These are phyloP conservation scores for Cryptococcus amylolentus DNA, from an alignment of 1,284 basidiomycete genomes.

Conservation along the genomic window DNA sequence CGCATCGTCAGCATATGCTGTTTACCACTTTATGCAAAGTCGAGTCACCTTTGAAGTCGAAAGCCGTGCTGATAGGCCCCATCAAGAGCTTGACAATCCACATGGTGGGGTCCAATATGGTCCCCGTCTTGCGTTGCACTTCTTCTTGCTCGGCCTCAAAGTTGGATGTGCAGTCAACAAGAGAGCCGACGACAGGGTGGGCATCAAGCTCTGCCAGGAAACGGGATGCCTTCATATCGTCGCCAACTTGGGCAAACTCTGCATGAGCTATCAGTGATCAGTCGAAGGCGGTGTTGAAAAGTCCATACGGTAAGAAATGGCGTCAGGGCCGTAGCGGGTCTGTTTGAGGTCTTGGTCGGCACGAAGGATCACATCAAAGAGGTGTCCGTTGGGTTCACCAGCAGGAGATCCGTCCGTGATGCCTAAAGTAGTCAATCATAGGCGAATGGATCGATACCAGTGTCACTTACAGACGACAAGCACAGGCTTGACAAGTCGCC, in stretches of 20 bases:
- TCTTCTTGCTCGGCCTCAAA: constrained; percentile 50
- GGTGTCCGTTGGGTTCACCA: constrained; percentile 48
- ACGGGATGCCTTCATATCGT: constrained; percentile 44
- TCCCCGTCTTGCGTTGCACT: constrained; percentile 44
- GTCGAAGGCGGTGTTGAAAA: background rate
- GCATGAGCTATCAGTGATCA: background rate
- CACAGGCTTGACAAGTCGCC: constrained; percentile 51
- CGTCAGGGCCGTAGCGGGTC: constrained; percentile 50
- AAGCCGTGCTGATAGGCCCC: constrained; percentile 25
- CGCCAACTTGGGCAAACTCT: constrained; percentile 51
- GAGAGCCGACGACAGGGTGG: constrained; percentile 48
- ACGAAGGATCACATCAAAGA: constrained; percentile 47
- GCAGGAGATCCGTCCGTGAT: constrained; percentile 51
- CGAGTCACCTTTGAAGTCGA: constrained; percentile 9
- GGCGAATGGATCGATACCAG: background rate
- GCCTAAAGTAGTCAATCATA: constrained; percentile 6
- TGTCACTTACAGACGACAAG: constrained; percentile 38
- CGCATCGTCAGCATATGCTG: too few relatives aligned
- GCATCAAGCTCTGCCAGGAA: constrained; percentile 44
- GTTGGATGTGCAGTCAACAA: constrained; percentile 50
- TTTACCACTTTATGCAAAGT: too few relatives aligned
- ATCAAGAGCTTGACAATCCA: constrained; percentile 33
- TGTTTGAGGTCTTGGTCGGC: constrained; percentile 45
- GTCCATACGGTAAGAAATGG: constrained; percentile 43
- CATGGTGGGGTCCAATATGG: constrained; percentile 29